Evolutionary conservation across 2,329 filamentous ascomycete species (phyloP), one percentile per base, ranked within the genome.

Genomic region (Calonectria leucothoes): DNA sequence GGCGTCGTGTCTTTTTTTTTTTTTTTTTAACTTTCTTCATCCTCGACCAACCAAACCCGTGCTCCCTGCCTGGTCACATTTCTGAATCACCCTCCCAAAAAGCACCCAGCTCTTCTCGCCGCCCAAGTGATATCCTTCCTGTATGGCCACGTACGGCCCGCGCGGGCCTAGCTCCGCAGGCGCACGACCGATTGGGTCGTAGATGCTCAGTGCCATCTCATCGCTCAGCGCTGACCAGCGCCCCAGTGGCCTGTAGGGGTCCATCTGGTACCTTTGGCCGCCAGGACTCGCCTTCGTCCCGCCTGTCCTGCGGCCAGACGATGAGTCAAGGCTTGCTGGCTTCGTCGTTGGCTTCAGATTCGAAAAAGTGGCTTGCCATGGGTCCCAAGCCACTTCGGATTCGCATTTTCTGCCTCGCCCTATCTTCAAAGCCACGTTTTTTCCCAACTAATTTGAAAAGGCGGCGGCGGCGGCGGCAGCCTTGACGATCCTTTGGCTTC

Each of bases 151-250:
- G 70, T 51, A 69, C 71, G 74, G 75, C 72, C 69, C 70, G 70
- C 78, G 76, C 77, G 74, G 75, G 71, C 75, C 74, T 80, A 68
- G 71, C 72, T 73, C 75, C 74, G 74, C 68, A 73, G 63, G 79
- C 72, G 76, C 78, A 78, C 59, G 66, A 68, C 73, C 78, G 74
- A 79, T 80, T 79, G 78, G 45, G 39, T 49, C 55, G 39, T 25
- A 59, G 74, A 80, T 78, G 55, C 55, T 71, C 69, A 59, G 74
- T 68, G 57, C 59, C 76, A 31, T 70, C 63, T 79, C 55, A 66
- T 68, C 37, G 25, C 70, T 45, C 59, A 70, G 39, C 39, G 39
- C 49, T 70, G 42, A 71, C 51, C 55, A 61, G 45, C 42, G 45
- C 42, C 51, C 63, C 39, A 45, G 33, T 61, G 52, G 49, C 66